Conservation (phyloP, 2,329 filamentous ascomycete genomes). For the Aspergillus tamarii region DNA sequence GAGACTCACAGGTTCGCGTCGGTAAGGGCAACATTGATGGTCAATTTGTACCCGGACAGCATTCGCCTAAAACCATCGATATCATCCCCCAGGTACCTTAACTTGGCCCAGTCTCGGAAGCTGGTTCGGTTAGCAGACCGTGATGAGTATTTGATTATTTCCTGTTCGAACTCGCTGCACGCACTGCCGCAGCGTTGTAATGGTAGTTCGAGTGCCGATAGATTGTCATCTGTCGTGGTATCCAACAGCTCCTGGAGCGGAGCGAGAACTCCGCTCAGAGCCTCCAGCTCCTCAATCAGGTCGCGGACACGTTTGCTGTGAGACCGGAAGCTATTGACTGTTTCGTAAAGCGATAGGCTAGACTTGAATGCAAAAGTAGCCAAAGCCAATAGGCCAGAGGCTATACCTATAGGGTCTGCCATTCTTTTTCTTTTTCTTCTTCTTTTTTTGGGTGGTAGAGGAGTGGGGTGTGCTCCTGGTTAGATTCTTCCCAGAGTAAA, state of each 20-base stretch:
- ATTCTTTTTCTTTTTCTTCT: not conserved
- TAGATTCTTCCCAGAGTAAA: too few relatives aligned
- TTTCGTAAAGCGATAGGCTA: not conserved
- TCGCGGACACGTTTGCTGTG: not conserved
- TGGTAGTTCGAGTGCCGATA: not conserved
- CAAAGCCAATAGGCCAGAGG: not conserved
- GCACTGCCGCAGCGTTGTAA: not conserved
- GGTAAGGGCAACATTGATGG: not conserved
- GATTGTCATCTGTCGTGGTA: not conserved
- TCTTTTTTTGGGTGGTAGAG: too few relatives aligned
- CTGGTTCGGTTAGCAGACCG: not conserved
- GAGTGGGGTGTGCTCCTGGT: too few relatives aligned
- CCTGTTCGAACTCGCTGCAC: not conserved
- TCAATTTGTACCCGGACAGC: not conserved
- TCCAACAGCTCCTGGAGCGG: not conserved
- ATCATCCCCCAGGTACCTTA: not conserved
- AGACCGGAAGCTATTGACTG: not conserved
- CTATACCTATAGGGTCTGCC: not conserved
- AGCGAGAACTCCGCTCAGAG: not conserved
- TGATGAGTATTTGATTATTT: not conserved
- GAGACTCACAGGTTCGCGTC: not conserved
- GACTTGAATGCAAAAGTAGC: not conserved
- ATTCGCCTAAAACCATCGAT: not conserved
- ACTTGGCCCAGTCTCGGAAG: not conserved
- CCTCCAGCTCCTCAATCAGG: not conserved